These are phyloP conservation scores for Chara braunii DNA, from an alignment of 139 green algal species.

Conservation along the genomic window DNA sequence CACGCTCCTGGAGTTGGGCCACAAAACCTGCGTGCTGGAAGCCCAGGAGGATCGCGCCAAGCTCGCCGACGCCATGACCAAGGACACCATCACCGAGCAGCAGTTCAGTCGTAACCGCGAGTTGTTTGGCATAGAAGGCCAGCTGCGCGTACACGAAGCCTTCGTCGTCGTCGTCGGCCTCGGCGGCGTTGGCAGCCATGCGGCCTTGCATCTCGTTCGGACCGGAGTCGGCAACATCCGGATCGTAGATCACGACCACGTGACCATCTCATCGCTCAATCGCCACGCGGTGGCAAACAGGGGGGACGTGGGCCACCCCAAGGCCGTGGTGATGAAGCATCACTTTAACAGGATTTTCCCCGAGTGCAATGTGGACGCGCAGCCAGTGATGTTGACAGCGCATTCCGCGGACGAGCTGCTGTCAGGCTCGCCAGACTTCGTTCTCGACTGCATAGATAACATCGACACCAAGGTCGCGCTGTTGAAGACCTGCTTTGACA, in stretches of 20 bases:
- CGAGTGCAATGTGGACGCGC: slow-evolving; percentile 60
- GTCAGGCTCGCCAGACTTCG: slow-evolving; percentile 67
- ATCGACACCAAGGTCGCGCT: slow-evolving; percentile 91
- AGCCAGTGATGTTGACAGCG: slow-evolving; percentile 72
- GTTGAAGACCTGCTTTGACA: slow-evolving; percentile 68
- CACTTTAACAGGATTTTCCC: slow-evolving; percentile 84
- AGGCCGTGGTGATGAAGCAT: slow-evolving; percentile 58
- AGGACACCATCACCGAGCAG: too few relatives aligned
- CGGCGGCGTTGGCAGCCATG: slow-evolving; percentile 89
- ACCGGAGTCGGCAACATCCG: slow-evolving; percentile 80
- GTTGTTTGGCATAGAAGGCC: slow-evolving; percentile 79
- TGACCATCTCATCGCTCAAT: slow-evolving; percentile 78
- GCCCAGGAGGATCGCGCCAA: background rate
- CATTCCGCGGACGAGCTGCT: slow-evolving; percentile 68
- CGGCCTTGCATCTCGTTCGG: slow-evolving; percentile 82
- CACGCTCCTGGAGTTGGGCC: too few relatives aligned
- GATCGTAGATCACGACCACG: slow-evolving; percentile 94
- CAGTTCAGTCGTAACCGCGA: too few relatives aligned
- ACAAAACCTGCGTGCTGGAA: too few relatives aligned
- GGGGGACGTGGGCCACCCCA: slow-evolving; percentile 82
- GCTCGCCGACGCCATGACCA: too few relatives aligned
- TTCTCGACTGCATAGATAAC: slow-evolving; percentile 98
- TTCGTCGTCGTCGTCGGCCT: slow-evolving; percentile 92
- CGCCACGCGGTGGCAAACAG: slow-evolving; percentile 86
- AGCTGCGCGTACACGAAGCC: slow-evolving; percentile 51